A percentile compares a stretch with the other conserved stretches of the same genome.
These are phyloP conservation scores for Rhododendron williamsianum DNA, from an alignment of 148 eudicot species.

Conservation along the genomic window DNA sequence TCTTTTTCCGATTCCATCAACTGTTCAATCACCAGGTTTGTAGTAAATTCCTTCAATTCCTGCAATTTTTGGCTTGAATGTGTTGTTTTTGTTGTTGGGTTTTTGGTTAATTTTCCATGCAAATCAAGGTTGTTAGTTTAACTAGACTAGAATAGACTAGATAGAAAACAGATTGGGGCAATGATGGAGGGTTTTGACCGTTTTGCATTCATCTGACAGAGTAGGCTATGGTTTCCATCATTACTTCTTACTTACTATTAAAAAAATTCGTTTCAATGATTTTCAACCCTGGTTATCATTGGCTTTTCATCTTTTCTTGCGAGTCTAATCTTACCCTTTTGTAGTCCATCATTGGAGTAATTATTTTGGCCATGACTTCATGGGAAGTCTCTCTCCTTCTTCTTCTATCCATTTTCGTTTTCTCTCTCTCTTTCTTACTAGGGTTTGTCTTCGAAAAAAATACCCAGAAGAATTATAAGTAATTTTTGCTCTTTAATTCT, in stretches of 20 bases:
- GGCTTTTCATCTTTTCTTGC: not conserved
- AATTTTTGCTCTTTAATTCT: not conserved
- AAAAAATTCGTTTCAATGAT: not conserved
- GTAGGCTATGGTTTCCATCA: not conserved
- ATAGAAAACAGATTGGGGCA: not conserved
- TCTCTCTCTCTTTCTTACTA: not conserved
- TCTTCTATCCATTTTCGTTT: not conserved
- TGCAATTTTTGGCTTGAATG: not conserved
- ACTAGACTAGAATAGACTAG: not conserved
- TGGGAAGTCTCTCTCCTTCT: not conserved
- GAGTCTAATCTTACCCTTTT: not conserved
- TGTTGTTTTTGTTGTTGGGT: not conserved
- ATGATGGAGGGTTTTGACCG: conserved; percentile 10
- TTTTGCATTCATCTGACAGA: not conserved
- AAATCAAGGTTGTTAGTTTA: conserved; percentile 2
- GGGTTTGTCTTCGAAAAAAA: conserved; percentile 7
- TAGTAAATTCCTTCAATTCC: not conserved
- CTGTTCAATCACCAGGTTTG: not conserved
- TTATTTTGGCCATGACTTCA: not conserved
- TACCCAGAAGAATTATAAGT: not conserved
- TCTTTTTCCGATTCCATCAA: not conserved
- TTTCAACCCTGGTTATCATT: conserved; percentile 11
- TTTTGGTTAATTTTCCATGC: conserved; percentile 1
- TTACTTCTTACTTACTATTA: not conserved
- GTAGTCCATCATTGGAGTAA: conserved; percentile 1